Conservation (phyloP, 768 basidiomycete genomes). For the Dendrothele bispora region DNA sequence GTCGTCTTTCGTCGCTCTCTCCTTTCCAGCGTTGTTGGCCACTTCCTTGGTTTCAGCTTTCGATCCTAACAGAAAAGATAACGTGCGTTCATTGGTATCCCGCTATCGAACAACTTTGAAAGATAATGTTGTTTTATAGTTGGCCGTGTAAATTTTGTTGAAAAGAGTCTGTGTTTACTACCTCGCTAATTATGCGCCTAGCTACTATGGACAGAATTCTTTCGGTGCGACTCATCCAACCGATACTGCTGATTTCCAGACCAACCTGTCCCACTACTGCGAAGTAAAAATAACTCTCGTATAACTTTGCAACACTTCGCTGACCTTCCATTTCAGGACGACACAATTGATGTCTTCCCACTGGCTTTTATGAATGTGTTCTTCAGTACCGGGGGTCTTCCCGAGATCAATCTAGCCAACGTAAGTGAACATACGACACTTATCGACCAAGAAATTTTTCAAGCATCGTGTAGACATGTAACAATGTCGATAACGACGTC, state of each 20-base stretch:
- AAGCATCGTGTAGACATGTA: constrained; percentile 47
- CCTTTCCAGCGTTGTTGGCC: too few relatives aligned
- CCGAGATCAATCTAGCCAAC: constrained; percentile 62
- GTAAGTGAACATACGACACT: constrained; percentile 36
- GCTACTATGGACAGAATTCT: constrained; percentile 62
- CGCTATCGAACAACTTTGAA: too few relatives aligned
- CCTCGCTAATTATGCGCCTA: constrained; percentile 12
- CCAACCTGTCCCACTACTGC: constrained; percentile 51
- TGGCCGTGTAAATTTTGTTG: too few relatives aligned
- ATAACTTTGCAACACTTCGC: too few relatives aligned
- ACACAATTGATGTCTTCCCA: constrained; percentile 57
- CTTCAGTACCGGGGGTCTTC: constrained; percentile 56
- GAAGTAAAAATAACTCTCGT: constrained; percentile 39
- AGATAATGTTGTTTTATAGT: too few relatives aligned
- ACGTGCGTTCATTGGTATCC: too few relatives aligned
- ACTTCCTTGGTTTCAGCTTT: too few relatives aligned
- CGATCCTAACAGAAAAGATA: too few relatives aligned
- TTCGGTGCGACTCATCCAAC: constrained; percentile 49
- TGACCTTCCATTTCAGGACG: constrained; percentile 44
- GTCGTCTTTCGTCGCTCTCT: too few relatives aligned
- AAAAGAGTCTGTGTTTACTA: too few relatives aligned
- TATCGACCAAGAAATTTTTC: constrained; percentile 2
- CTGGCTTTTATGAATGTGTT: constrained; percentile 62
- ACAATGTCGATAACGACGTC: constrained; percentile 34
- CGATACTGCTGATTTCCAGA: constrained; percentile 47